Conservation (phyloP, 495 filamentous ascomycete genomes). For the Staphylotrichum tortipilum region DNA sequence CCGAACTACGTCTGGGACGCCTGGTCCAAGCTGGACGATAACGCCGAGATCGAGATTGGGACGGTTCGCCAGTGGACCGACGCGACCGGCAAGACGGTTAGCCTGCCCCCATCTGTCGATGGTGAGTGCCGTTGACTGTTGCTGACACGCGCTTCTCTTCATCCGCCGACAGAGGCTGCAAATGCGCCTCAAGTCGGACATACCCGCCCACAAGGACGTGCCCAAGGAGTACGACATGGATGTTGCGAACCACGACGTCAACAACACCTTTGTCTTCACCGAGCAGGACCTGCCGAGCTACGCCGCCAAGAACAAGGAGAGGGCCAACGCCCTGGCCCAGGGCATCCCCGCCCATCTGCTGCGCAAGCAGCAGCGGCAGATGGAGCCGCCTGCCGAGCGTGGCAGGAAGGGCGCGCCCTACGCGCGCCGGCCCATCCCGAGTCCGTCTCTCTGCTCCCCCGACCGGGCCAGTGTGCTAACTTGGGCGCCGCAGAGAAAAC, state of each 20-base stretch:
- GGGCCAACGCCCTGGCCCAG: slow-evolving; percentile 37
- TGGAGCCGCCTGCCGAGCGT: slow-evolving; percentile 37
- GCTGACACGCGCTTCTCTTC: slow-evolving; percentile 14
- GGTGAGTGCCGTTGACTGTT: neutral
- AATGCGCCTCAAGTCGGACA: slow-evolving; percentile 36
- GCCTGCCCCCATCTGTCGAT: too few relatives aligned
- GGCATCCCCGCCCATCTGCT: slow-evolving; percentile 45
- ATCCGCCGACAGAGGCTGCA: slow-evolving; percentile 28
- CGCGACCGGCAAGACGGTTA: slow-evolving; percentile 36
- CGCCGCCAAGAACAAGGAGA: slow-evolving; percentile 48
- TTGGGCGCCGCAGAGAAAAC: slow-evolving; percentile 58
- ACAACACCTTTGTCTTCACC: slow-evolving; percentile 83
- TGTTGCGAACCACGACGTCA: slow-evolving; percentile 48
- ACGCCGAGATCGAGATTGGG: slow-evolving; percentile 59
- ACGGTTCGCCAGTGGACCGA: slow-evolving; percentile 57
- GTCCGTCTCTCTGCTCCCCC: slow-evolving; percentile 40
- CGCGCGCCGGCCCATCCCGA: slow-evolving; percentile 71
- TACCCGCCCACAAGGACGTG: slow-evolving; percentile 53
- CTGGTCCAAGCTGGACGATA: slow-evolving; percentile 44
- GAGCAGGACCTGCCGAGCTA: slow-evolving; percentile 85
- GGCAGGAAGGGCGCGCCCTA: slow-evolving; percentile 60
- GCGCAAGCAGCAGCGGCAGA: slow-evolving; percentile 31
- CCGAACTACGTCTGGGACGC: slow-evolving; percentile 73
- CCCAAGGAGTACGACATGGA: slow-evolving; percentile 80
- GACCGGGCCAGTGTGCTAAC: neutral